These are phyloP conservation scores for Piloderma croceum DNA, from an alignment of 768 basidiomycete genomes.

Conservation along the genomic window DNA sequence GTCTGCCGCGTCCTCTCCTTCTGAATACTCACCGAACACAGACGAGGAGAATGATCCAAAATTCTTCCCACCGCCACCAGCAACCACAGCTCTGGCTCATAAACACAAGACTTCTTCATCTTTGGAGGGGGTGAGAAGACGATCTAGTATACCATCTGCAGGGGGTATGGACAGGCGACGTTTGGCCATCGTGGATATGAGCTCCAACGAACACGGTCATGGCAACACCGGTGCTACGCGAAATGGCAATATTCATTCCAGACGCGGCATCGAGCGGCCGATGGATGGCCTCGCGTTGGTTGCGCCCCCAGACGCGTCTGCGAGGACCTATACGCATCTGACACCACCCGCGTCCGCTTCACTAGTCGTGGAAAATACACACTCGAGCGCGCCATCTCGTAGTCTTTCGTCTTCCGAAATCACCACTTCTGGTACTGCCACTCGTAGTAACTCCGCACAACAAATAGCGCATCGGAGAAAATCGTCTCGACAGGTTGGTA, in stretches of 20 bases:
- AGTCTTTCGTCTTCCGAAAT: slow-evolving; percentile 17
- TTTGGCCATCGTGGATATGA: slow-evolving; percentile 62
- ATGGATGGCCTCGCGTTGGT: slow-evolving; percentile 57
- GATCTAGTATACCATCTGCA: slow-evolving; percentile 51
- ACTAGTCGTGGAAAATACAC: slow-evolving; percentile 35
- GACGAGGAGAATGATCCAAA: too few relatives aligned
- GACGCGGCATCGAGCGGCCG: slow-evolving; percentile 34
- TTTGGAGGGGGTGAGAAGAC: slow-evolving; percentile 30
- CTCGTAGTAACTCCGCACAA: slow-evolving; percentile 39
- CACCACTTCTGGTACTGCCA: slow-evolving; percentile 37
- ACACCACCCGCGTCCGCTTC: slow-evolving; percentile 44
- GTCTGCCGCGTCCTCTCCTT: slow-evolving; percentile 33
- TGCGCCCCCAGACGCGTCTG: slow-evolving; percentile 65
- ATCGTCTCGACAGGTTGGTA: slow-evolving; percentile 45
- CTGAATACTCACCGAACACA: too few relatives aligned
- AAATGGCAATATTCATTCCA: slow-evolving; percentile 30
- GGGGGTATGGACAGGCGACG: slow-evolving; percentile 61
- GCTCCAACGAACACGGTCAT: slow-evolving; percentile 34
- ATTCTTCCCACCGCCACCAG: slow-evolving; percentile 41
- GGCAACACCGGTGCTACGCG: slow-evolving; percentile 24
- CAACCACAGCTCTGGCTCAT: slow-evolving; percentile 13
- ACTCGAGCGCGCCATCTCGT: slow-evolving; percentile 15
- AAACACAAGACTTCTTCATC: slow-evolving; percentile 21
- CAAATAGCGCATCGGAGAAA: slow-evolving; percentile 34
- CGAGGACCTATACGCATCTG: slow-evolving; percentile 45